These are phyloP conservation scores for Ettlia oleoabundans DNA, from an alignment of 139 green algal genomes.

Conservation along the genomic window DNA sequence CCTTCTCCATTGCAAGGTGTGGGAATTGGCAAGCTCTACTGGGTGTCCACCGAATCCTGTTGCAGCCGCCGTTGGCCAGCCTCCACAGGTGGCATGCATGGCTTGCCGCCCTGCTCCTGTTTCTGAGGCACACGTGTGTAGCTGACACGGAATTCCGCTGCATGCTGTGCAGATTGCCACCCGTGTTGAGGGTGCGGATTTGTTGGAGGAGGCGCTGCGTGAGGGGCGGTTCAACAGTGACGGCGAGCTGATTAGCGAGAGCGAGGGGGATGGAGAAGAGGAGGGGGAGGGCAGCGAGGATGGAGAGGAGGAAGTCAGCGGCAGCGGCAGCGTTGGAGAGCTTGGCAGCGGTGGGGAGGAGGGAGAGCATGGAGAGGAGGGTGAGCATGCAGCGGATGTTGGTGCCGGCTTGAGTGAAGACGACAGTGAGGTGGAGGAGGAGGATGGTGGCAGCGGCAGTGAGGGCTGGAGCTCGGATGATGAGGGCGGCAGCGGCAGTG, in stretches of 20 bases:
- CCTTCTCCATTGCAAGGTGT: too few species aligned
- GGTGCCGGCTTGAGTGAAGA: background rate
- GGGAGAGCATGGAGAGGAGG: constrained; percentile 32
- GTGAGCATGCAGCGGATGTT: constrained; percentile 19
- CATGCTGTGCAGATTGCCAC: constrained; percentile 39
- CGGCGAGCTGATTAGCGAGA: constrained; percentile 41
- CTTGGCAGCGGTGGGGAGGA: constrained; percentile 37
- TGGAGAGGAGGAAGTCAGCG: constrained; percentile 14
- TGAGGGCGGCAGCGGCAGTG: background rate
- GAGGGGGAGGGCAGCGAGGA: constrained; percentile 21
- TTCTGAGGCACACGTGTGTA: background rate
- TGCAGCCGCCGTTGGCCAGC: too few species aligned
- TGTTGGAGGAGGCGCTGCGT: constrained; percentile 78
- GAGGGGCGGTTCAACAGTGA: constrained; percentile 44
- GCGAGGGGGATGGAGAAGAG: constrained; percentile 41
- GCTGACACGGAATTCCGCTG: background rate
- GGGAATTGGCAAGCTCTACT: too few species aligned
- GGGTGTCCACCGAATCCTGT: too few species aligned
- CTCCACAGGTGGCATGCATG: too few species aligned
- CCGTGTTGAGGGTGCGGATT: constrained; percentile 83
- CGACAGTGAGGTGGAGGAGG: constrained; percentile 37
- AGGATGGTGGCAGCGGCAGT: constrained; percentile 18
- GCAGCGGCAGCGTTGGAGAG: constrained; percentile 36
- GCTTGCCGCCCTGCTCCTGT: background rate
- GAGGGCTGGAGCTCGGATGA: constrained; percentile 31